A percentile compares a stretch with the other conserved stretches of the same genome.
These are phyloP conservation scores for Salvia splendens DNA, from an alignment of 257 asterid species.

Conservation along the genomic window DNA sequence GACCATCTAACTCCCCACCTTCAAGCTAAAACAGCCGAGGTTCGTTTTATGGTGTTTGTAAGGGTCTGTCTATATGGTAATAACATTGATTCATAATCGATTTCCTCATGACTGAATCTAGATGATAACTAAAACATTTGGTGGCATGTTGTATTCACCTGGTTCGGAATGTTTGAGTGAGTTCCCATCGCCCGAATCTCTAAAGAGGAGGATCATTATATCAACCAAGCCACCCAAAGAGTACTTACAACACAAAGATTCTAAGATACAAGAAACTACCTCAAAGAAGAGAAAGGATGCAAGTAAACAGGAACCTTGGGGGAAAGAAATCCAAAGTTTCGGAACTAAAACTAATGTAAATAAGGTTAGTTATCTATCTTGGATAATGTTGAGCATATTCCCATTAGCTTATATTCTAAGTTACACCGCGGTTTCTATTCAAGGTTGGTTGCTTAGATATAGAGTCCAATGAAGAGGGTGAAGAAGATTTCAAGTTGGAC, in stretches of 20 bases:
- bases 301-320: conserved; percentile 35
- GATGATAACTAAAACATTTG: conserved; percentile 49
- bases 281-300: conserved; percentile 27
- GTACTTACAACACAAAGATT: conserved; percentile 36
- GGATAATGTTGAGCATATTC: conserved; percentile 5
- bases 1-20: conserved; percentile 47
- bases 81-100: conserved; percentile 1
- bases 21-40: conserved; percentile 49
- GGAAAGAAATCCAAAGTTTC: conserved; percentile 32
- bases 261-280: conserved; percentile 27
- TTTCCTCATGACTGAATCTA: conserved; percentile 27
- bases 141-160: conserved; percentile 44
- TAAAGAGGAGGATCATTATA: conserved; percentile 38
- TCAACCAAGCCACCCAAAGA: conserved; percentile 54
- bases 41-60: conserved; percentile 15
- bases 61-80: conserved; percentile 2
- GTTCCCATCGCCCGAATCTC: conserved; percentile 45
- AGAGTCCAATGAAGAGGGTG: conserved; percentile 36
- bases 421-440: neutral
- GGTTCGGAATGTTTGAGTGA: conserved; percentile 41
- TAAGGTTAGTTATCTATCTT: conserved; percentile 23
- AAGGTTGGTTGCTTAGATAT: conserved; percentile 32
- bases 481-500: conserved; percentile 31
- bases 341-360: conserved; percentile 20
- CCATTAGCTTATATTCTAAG: conserved; percentile 13